Percentiles rank a stretch among this genome's conserved stretches.
phyloP scores from a whole-genome alignment of 139 green algal genomes.

The Coccomyxa sp. region DNA sequence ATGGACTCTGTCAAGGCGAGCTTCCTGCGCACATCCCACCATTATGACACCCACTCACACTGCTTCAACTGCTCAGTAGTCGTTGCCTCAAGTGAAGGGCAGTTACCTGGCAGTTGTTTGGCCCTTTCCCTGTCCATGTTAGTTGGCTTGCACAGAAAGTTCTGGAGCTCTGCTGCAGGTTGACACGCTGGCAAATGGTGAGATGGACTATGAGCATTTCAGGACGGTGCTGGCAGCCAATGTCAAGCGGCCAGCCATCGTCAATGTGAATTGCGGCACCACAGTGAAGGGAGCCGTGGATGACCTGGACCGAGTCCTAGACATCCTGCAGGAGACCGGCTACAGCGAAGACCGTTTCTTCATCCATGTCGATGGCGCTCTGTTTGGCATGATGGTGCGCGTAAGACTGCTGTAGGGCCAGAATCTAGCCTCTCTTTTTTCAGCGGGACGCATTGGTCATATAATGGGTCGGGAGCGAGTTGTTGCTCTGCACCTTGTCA shows the following conservation, averaged over 20 bases:
- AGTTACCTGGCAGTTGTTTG: too few species aligned
- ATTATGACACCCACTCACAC: not conserved
- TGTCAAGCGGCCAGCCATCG: constrained; percentile 71
- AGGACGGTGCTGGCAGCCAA: constrained; percentile 54
- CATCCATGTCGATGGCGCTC: constrained; percentile 96
- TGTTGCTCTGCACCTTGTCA: not conserved
- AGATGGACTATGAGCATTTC: constrained; percentile 93
- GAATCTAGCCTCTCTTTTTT: too few species aligned
- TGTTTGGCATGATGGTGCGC: constrained; percentile 75
- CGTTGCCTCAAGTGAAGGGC: too few species aligned
- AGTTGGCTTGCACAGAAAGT: too few species aligned
- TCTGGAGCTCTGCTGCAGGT: constrained; percentile 16
- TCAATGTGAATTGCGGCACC: constrained; percentile 99
- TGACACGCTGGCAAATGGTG: constrained; percentile 66
- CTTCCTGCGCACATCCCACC: too few species aligned
- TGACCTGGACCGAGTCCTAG: constrained; percentile 71
- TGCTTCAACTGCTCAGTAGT: too few species aligned
- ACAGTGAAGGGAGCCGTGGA: constrained; percentile 89
- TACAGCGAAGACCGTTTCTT: constrained; percentile 92
- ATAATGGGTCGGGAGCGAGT: too few species aligned
- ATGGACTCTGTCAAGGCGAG: constrained; percentile 85
- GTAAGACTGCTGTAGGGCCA: not conserved
- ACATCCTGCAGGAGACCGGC: constrained; percentile 51
- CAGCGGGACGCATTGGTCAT: too few species aligned
- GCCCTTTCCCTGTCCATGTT: too few species aligned